A percentile compares a stretch with the other conserved stretches of the same genome.
phyloP scores from a whole-genome alignment of 108 stramenopile species.

The Aurantiochytrium sp. region DNA sequence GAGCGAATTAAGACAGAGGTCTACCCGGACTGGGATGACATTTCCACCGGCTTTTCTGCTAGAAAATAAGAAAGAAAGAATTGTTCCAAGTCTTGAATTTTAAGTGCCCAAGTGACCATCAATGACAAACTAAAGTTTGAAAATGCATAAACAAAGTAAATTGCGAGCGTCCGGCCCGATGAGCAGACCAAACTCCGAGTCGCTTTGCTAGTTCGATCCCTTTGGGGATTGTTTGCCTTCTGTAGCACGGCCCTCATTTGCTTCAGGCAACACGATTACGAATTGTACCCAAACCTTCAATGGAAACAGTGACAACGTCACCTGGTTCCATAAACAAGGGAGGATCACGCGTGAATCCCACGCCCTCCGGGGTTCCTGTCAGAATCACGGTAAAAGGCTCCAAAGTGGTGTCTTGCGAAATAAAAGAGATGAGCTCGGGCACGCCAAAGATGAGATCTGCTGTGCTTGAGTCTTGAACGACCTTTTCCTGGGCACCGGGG shows the following conservation, averaged over 20 bases:
- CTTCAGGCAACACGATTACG: slow-evolving; percentile 17
- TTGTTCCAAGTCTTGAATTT: too few relatives aligned
- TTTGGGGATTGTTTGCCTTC: too few relatives aligned
- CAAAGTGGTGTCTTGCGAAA: slow-evolving; percentile 38
- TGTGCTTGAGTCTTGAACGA: slow-evolving; percentile 23
- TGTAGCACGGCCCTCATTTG: too few relatives aligned
- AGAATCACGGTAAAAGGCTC: slow-evolving; percentile 35
- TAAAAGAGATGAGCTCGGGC: slow-evolving; percentile 15
- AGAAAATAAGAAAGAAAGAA: too few relatives aligned
- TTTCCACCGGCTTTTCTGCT: too few relatives aligned
- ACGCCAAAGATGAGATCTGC: slow-evolving; percentile 30
- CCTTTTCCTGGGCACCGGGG: not conserved
- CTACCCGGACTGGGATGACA: not conserved
- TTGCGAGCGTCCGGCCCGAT: too few relatives aligned
- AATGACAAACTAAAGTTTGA: too few relatives aligned
- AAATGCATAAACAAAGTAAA: too few relatives aligned
- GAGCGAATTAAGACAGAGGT: not conserved
- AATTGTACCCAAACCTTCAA: slow-evolving; percentile 26
- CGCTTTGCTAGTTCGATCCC: too few relatives aligned
- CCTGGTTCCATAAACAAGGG: slow-evolving; percentile 25
- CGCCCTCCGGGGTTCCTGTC: slow-evolving; percentile 39
- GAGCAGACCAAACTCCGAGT: too few relatives aligned
- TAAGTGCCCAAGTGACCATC: too few relatives aligned
- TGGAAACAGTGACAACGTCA: slow-evolving; percentile 26
- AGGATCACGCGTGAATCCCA: slow-evolving; percentile 33